Evolutionary conservation across 2,329 filamentous ascomycete species (phyloP).

Genomic region (Phialemoniopsis sp.): DNA sequence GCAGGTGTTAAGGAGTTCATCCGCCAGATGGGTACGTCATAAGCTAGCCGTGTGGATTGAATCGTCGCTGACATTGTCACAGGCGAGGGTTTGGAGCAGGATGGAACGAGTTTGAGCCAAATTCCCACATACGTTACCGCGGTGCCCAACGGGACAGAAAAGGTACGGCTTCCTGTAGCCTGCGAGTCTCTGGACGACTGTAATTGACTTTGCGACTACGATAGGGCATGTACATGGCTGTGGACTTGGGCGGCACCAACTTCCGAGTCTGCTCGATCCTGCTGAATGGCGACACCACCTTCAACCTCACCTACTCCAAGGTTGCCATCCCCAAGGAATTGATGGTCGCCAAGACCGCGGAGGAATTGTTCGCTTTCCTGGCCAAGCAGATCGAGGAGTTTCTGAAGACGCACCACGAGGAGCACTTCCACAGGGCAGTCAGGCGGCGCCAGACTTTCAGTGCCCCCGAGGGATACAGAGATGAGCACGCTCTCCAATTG

Average conservation of each 20-base stretch:
- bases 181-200: constrained; percentile 1
- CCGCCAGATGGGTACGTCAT: constrained; percentile 65
- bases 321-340: constrained; percentile 84
- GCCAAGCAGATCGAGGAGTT: constrained; percentile 90
- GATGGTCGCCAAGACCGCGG: constrained; percentile 83
- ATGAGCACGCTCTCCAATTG: constrained; percentile 82
- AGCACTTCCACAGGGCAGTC: constrained; percentile 73
- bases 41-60: background rate
- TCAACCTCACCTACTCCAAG: constrained; percentile 90
- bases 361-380: constrained; percentile 87
- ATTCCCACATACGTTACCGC: constrained; percentile 96
- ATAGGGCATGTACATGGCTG: constrained; percentile 89
- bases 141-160: constrained; percentile 95
- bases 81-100: constrained; percentile 78
- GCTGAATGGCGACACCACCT: constrained; percentile 90
- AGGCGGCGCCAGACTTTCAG: constrained; percentile 59
- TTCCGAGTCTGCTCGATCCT: constrained; percentile 96
- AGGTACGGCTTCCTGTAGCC: constrained; percentile 51
- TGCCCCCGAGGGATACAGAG: constrained; percentile 53
- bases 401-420: constrained; percentile 79
- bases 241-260: constrained; percentile 97
- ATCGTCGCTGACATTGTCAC: constrained; percentile 10
- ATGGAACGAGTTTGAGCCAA: constrained; percentile 82
- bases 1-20: constrained; percentile 82
- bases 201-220: constrained; percentile 1